Conservation (phyloP, 1,284 basidiomycete species). For the Volvariella surrecta region DNA sequence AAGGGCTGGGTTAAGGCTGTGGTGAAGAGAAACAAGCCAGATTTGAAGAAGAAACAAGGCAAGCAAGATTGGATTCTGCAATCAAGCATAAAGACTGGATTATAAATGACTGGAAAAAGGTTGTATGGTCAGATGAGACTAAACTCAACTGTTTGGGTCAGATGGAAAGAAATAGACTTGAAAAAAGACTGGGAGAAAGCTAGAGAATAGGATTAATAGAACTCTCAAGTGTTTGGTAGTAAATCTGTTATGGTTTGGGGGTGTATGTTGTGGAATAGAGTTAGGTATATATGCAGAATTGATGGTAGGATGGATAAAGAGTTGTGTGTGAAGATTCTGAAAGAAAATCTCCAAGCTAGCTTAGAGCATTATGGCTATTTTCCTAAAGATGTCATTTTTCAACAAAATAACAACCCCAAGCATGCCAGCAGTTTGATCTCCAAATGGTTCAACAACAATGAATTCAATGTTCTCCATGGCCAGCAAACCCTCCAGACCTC, state of each 20-base stretch:
- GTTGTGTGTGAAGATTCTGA: constrained; percentile 21
- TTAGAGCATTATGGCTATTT: constrained; percentile 10
- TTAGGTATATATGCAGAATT: constrained; percentile 14
- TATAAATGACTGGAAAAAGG: constrained; percentile 20
- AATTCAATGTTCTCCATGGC: constrained; percentile 20
- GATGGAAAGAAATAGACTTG: constrained; percentile 22
- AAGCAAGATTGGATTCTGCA: constrained; percentile 15
- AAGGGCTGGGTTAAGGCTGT: constrained; percentile 1
- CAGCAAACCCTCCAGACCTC: constrained; percentile 24
- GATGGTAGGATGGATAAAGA: constrained; percentile 21
- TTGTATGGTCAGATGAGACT: constrained; percentile 23
- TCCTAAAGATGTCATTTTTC: constrained; percentile 18
- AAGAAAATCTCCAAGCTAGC: constrained; percentile 16
- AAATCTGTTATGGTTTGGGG: constrained; percentile 27
- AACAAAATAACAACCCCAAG: constrained; percentile 24
- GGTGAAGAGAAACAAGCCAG: constrained; percentile 5
- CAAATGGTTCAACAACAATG: constrained; percentile 19
- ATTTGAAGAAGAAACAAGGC: constrained; percentile 11
- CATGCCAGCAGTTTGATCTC: constrained; percentile 17
- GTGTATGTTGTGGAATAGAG: constrained; percentile 20
- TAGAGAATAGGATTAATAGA: constrained; percentile 7
- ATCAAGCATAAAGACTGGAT: constrained; percentile 15
- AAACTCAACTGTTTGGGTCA: constrained; percentile 23
- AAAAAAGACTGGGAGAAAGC: constrained; percentile 13
- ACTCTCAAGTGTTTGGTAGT: constrained; percentile 22